Percentiles rank a stretch among this genome's conserved stretches.
Conservation (phyloP, 2,329 filamentous ascomycete genomes). For the Nemania serpens region DNA sequence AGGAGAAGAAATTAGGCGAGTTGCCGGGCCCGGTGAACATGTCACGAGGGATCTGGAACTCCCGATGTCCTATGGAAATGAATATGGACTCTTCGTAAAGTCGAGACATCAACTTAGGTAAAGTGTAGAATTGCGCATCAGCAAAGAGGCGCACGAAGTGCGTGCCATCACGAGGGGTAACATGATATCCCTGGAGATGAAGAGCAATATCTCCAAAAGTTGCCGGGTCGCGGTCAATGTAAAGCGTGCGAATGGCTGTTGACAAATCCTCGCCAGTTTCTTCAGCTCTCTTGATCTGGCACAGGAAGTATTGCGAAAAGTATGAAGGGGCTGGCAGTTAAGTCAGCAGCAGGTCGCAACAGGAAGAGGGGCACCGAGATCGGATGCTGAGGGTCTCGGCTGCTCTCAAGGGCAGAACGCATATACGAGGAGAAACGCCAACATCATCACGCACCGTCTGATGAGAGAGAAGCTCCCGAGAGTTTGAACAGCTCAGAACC, state of each 20-base stretch:
- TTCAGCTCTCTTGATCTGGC: constrained; percentile 72
- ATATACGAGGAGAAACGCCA: constrained; percentile 1
- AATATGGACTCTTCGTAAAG: constrained; percentile 91
- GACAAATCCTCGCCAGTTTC: constrained; percentile 59
- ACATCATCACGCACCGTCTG: constrained; percentile 62
- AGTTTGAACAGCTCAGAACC: constrained; percentile 73
- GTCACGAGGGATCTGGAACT: constrained; percentile 90
- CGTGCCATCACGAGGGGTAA: constrained; percentile 77
- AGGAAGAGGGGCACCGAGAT: constrained; percentile 13
- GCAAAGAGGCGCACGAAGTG: constrained; percentile 94
- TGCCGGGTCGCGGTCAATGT: constrained; percentile 89
- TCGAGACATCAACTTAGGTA: constrained; percentile 87
- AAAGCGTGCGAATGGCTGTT: constrained; percentile 72
- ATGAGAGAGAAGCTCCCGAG: constrained; percentile 73
- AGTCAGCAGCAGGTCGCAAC: constrained; percentile 27
- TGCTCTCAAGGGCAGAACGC: background rate
- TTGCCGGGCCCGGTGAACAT: constrained; percentile 85
- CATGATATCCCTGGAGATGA: constrained; percentile 90
- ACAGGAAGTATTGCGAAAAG: constrained; percentile 91
- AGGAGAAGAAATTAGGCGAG: constrained; percentile 92
- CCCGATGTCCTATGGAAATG: constrained; percentile 82
- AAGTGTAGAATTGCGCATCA: constrained; percentile 91
- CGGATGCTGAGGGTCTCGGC: background rate
- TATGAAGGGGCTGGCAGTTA: constrained; percentile 78
- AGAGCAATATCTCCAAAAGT: constrained; percentile 90